phyloP scores from a whole-genome alignment of 2,329 filamentous ascomycete species.

The Fusarium tupiense region DNA sequence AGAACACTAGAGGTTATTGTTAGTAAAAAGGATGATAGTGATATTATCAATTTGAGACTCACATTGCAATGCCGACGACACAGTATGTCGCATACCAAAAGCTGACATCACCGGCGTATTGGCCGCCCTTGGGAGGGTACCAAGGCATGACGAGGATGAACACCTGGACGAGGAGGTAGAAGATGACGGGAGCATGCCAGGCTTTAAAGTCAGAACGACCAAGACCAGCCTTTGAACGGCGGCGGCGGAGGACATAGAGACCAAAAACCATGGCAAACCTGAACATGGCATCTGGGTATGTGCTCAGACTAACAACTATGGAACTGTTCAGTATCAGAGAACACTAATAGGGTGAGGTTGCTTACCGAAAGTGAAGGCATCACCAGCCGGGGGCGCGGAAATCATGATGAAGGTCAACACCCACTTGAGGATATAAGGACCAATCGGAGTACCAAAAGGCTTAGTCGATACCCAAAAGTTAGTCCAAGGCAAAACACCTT shows the following conservation, averaged over 20 bases:
- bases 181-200: conserved; percentile 67
- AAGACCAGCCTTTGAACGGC: conserved; percentile 61
- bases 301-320: conserved; percentile 65
- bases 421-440: conserved; percentile 68
- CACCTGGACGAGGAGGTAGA: conserved; percentile 67
- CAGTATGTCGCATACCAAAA: conserved; percentile 81
- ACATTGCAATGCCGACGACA: conserved; percentile 71
- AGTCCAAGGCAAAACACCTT: conserved; percentile 70
- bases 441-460: conserved; percentile 71
- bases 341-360: too few relatives aligned
- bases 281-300: conserved; percentile 69
- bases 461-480: conserved; percentile 70
- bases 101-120: conserved; percentile 70
- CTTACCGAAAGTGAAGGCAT: conserved; percentile 67
- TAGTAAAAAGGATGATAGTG: neutral
- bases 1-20: conserved; percentile 51
- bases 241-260: conserved; percentile 65
- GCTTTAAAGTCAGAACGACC: conserved; percentile 63
- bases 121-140: conserved; percentile 72
- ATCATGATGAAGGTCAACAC: conserved; percentile 68
- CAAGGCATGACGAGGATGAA: conserved; percentile 76
- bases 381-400: conserved; percentile 67
- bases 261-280: conserved; percentile 65
- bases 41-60: conserved; percentile 46
- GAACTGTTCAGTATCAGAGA: too few relatives aligned